Evolutionary conservation across 768 basidiomycete genomes (phyloP).

Genomic region (Boletellus ananas): DNA sequence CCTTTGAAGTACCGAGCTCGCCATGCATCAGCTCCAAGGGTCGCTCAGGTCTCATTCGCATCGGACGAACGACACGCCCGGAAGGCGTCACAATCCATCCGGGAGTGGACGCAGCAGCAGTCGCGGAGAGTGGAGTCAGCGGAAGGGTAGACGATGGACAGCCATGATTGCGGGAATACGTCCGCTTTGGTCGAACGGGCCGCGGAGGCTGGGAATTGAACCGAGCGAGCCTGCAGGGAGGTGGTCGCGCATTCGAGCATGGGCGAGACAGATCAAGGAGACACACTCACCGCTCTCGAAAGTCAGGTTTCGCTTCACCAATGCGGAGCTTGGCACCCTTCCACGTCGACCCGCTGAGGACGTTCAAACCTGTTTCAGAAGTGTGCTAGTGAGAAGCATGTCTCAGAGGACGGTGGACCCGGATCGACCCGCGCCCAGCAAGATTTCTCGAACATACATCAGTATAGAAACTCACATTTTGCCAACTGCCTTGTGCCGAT

Average conservation of each 20-base stretch:
- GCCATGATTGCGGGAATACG: constrained; percentile 35
- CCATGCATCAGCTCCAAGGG: constrained; percentile 42
- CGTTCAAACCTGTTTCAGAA: constrained; percentile 56
- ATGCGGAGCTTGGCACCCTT: constrained; percentile 83
- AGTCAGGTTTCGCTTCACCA: constrained; percentile 81
- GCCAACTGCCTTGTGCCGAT: constrained; percentile 55
- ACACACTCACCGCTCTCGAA: constrained; percentile 48
- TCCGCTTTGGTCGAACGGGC: constrained; percentile 41
- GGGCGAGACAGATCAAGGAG: not conserved
- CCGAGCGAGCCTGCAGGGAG: constrained; percentile 7
- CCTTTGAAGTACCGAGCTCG: constrained; percentile 4
- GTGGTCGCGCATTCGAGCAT: not conserved
- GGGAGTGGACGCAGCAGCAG: constrained; percentile 48
- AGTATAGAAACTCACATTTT: constrained; percentile 49
- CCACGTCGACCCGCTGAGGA: constrained; percentile 79
- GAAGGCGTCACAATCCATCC: constrained; percentile 72
- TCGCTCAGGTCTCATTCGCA: constrained; percentile 65
- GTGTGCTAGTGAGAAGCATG: not conserved
- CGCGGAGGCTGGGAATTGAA: constrained; percentile 13
- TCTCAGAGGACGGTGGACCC: not conserved
- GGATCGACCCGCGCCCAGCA: not conserved
- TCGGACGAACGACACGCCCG: constrained; percentile 59
- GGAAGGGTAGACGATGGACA: constrained; percentile 60
- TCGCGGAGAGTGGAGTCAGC: constrained; percentile 56
- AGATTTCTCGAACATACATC: not conserved